A percentile compares a stretch with the other conserved stretches of the same genome.
Conservation (phyloP, 768 basidiomycete species). For the Pleurotus djamor region DNA sequence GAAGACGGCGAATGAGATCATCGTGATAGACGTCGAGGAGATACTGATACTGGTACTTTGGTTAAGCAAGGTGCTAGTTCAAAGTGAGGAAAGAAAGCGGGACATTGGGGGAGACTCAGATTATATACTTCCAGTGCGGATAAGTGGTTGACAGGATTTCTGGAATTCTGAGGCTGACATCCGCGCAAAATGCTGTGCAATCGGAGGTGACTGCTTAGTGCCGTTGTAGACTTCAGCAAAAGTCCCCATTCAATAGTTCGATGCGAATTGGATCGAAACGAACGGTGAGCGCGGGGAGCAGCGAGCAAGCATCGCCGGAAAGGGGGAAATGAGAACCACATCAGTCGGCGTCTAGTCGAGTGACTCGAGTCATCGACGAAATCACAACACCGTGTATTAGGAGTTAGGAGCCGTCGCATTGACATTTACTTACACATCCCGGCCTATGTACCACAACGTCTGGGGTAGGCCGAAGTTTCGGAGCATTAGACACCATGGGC, state of each 20-base stretch:
- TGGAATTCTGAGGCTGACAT: neutral
- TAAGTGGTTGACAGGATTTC: neutral
- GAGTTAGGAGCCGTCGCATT: constrained; percentile 46
- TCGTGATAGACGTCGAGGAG: neutral
- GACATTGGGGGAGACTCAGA: constrained; percentile 25
- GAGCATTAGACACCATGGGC: constrained; percentile 55
- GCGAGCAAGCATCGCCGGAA: too few relatives aligned
- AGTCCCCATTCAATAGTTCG: neutral
- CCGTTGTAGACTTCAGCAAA: neutral
- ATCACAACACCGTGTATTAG: constrained; percentile 19
- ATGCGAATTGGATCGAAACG: neutral
- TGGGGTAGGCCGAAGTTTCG: constrained; percentile 50
- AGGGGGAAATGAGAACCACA: neutral
- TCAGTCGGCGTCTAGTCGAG: neutral
- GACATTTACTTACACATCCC: constrained; percentile 57
- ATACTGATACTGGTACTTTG: neutral
- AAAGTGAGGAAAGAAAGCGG: constrained; percentile 25
- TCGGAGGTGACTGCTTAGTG: neutral
- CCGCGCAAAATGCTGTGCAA: neutral
- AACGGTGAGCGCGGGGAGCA: too few relatives aligned
- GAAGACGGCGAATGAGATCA: neutral
- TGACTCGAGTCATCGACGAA: neutral
- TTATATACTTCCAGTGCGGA: neutral
- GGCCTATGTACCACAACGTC: constrained; percentile 55
- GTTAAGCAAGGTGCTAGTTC: constrained; percentile 1